Evolutionary conservation across 2,329 filamentous ascomycete genomes (phyloP), one percentile per base, ranked within the genome.

Genomic region (Alternaria ethzedia): DNA sequence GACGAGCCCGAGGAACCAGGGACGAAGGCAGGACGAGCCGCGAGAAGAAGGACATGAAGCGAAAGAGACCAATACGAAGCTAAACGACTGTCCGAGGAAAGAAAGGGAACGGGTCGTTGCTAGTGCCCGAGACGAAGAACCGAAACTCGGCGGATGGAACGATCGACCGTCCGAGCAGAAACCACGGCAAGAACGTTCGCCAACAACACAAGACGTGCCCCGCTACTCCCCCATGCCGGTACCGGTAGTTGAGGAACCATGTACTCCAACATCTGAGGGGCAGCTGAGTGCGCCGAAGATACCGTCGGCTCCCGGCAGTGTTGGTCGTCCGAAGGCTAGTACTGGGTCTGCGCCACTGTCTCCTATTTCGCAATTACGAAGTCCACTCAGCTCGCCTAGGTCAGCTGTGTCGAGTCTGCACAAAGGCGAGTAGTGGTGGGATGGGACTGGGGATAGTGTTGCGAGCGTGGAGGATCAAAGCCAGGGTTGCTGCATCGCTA

Each of bases 391-490:
- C 50, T 60, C 55, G 23, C 46, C 54, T 21, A 65, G 52, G 30
- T 67, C 60, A 12, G 50, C 65, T 23, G 57, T 65, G 23, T 67
- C 59, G 6, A 65, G 63, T 44, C 36, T 69, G 20, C 54, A 67
- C 32, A 58, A 54, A 50, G 63, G 61, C 30, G 57, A 30, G 15
- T 44, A 41, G 54, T 45, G 28, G 50, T 45, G 36, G 12, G 28
- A 30, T 41, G 36, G 30, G 46, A 23, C 47, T 17, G 26, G 46
- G 56, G 63, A 41, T 36, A 54, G 30, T 50, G 25, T 59, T 63
- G 61, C 61, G 56, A 60, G 25, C n/a, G 54, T 36, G 46, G 13
- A 50, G 44, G 57, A 51, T 36, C 49, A 15, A 13, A 51, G 49
- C 49, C 30, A 36, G 51, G 30, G 51, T 54, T 54, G 21, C 15